Evolutionary conservation across 192 early-diverging fungal species (phyloP).

Genomic region (Coemansia sp.): DNA sequence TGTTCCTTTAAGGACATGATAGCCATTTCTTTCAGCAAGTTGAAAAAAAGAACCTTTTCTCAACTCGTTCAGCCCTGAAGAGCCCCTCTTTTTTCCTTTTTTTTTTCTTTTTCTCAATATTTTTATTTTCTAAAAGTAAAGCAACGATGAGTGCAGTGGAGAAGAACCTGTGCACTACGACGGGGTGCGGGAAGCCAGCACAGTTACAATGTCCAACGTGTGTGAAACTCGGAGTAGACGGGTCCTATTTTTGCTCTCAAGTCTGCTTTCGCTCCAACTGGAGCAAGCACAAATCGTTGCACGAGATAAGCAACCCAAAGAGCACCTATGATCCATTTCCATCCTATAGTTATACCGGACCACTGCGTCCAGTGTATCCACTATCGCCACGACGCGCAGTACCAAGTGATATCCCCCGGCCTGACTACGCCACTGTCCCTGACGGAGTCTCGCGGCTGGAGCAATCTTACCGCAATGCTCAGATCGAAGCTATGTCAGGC

Average conservation of each 20-base stretch:
- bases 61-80: not conserved
- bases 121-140: slow-evolving; percentile 3
- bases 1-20: slow-evolving; percentile 8
- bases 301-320: slow-evolving; percentile 26
- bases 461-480: slow-evolving; percentile 63
- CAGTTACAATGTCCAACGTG: slow-evolving; percentile 81
- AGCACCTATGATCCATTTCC: slow-evolving; percentile 63
- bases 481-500: slow-evolving; percentile 67
- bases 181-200: slow-evolving; percentile 66
- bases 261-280: slow-evolving; percentile 74
- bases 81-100: slow-evolving; percentile 8
- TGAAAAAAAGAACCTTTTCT: slow-evolving; percentile 3
- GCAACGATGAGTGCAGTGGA: slow-evolving; percentile 12
- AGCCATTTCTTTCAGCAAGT: slow-evolving; percentile 7
- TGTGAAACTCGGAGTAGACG: slow-evolving; percentile 61
- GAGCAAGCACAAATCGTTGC: slow-evolving; percentile 49
- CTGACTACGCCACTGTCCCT: slow-evolving; percentile 67
- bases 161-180: slow-evolving; percentile 42
- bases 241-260: slow-evolving; percentile 79
- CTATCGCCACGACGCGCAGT: slow-evolving; percentile 67
- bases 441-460: slow-evolving; percentile 75
- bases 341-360: slow-evolving; percentile 62
- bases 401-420: slow-evolving; percentile 63
- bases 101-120: slow-evolving; percentile 3
- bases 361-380: slow-evolving; percentile 71